These are phyloP conservation scores for Corrigiola litoralis DNA, from an alignment of 179 eudicot genomes.

Conservation along the genomic window DNA sequence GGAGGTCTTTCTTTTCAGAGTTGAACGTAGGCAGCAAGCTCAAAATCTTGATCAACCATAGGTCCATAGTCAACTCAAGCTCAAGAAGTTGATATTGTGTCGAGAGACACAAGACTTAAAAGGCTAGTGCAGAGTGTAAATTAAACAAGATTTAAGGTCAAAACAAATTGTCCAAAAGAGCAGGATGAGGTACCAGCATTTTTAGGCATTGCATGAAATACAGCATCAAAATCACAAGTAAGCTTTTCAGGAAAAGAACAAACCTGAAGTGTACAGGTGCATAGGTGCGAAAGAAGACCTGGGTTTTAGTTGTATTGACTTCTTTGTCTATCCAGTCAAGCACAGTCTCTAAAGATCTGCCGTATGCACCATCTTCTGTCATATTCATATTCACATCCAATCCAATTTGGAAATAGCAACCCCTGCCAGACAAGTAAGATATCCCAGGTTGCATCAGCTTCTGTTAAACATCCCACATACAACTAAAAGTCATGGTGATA, in stretches of 20 bases:
- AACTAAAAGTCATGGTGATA: not conserved
- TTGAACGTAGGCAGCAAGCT: too few species aligned
- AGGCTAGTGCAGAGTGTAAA: too few species aligned
- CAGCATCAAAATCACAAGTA: not conserved
- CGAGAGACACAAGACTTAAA: too few species aligned
- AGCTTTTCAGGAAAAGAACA: conserved; percentile 7
- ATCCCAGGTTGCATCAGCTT: not conserved
- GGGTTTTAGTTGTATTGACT: conserved; percentile 59
- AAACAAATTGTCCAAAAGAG: too few species aligned
- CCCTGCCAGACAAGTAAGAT: conserved; percentile 35
- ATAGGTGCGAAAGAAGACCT: conserved; percentile 71
- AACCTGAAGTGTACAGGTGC: conserved; percentile 96
- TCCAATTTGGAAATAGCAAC: conserved; percentile 86
- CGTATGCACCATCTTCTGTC: conserved; percentile 54
- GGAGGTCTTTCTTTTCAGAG: too few species aligned
- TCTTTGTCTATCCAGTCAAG: conserved; percentile 53
- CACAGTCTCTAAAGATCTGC: conserved; percentile 58
- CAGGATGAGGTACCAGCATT: too few species aligned
- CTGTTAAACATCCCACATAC: not conserved
- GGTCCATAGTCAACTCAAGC: too few species aligned
- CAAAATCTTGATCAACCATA: too few species aligned
- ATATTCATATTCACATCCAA: conserved; percentile 52
- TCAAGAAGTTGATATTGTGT: too few species aligned
- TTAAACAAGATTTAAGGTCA: too few species aligned
- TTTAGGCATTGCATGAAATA: not conserved